These are phyloP conservation scores for Botrytis galanthina DNA, from an alignment of 2,329 filamentous ascomycete genomes.

Conservation along the genomic window DNA sequence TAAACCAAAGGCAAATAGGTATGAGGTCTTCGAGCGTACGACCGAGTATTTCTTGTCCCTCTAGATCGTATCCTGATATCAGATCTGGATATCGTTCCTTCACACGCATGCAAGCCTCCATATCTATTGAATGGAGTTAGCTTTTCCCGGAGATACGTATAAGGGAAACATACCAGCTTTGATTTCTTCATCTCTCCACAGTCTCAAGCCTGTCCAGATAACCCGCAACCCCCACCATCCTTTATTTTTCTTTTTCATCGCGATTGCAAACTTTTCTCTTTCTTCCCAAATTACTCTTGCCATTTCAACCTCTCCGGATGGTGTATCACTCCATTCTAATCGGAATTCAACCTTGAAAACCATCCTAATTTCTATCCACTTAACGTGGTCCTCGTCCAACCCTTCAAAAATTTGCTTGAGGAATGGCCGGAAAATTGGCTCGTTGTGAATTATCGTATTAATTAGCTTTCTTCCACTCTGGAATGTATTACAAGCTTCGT, in stretches of 20 bases:
- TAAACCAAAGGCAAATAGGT: conserved; percentile 86
- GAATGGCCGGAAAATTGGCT: conserved; percentile 80
- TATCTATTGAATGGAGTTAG: conserved; percentile 45
- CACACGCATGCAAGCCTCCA: conserved; percentile 78
- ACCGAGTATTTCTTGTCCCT: conserved; percentile 79
- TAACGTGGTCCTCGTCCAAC: conserved; percentile 72
- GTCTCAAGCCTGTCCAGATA: conserved; percentile 76
- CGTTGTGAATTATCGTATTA: conserved; percentile 74
- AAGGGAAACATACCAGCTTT: conserved; percentile 50
- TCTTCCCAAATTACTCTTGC: conserved; percentile 59
- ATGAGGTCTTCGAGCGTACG: conserved; percentile 70
- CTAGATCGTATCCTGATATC: conserved; percentile 81
- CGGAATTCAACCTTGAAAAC: conserved; percentile 60
- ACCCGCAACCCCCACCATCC: conserved; percentile 77
- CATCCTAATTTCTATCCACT: conserved; percentile 76
- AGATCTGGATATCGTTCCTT: conserved; percentile 75
- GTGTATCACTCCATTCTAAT: conserved; percentile 44
- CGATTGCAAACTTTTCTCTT: conserved; percentile 67
- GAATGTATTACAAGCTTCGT: conserved; percentile 82
- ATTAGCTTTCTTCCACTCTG: conserved; percentile 67
- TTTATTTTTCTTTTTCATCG: conserved; percentile 68
- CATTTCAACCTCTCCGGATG: conserved; percentile 37
- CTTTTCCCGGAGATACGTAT: background rate
- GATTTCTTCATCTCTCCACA: conserved; percentile 59
- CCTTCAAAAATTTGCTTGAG: conserved; percentile 66